Base-by-base conservation (phyloP, 2,329 filamentous ascomycete genomes). In the Thielaviopsis musarum region DNA sequence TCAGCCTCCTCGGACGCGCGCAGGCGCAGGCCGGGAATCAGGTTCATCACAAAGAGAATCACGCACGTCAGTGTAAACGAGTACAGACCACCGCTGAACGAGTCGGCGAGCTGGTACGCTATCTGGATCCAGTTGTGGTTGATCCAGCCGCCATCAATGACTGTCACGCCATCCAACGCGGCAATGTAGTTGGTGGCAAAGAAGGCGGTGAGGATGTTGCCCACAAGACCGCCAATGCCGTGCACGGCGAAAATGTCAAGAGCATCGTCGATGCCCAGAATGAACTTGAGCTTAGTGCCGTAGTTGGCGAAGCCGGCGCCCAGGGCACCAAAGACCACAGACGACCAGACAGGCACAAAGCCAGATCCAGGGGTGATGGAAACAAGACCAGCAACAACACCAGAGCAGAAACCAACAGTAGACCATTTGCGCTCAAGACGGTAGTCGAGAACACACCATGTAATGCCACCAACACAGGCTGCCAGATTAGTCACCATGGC, bases 391-490 rank as follows among this genome's bases (percentile, higher is more conserved):
- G 89, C 86, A 66, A 95, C 85, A 24, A 94, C 86, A 63, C 90
- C 90, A 0, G 87, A 93, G 74, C 90, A 95, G 77, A 95, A 95
- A 2, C 90, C 90, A 26, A 95, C 89, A 1, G 88, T 91, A 0
- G 88, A 94, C 86, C 88, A 95, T 74, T 95, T 95, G 67, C 82
- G 80, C 73, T 95, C 89, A 55, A 95, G 78, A 60, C 89, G 81
- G 72, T 94, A 95, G 69, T 95, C 90, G 61, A 95, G 77, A 22
- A 94, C 74, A 69, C 88, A 93, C 90, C 88, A 95, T 41, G 87
- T 93, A 56, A 95, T 83, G 54, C 89, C 89, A 60, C 88, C 90
- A 9, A 90, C 81, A 62, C 85, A 88, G 41, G 89, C 90, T 24
- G 89, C 84, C 30, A 95, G 74, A 69, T 95, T 93, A 58, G 90